Base-by-base conservation (phyloP, 805 yeast species). In the Ogataea allantospora region DNA sequence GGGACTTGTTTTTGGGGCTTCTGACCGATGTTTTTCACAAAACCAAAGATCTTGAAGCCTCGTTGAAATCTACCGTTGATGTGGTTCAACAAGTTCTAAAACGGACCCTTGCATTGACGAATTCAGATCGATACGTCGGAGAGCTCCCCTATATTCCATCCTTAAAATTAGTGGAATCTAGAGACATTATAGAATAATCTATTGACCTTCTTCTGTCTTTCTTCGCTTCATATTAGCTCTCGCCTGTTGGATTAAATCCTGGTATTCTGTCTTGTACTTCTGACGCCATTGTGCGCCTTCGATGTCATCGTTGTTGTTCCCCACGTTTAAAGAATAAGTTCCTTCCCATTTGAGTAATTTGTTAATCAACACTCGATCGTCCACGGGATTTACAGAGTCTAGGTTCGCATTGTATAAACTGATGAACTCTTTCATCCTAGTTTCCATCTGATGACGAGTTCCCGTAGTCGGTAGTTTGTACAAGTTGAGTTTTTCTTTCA, bases 381-480 rank as follows among this genome's bases (percentile, higher is more conserved):
- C 60, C 4, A 74, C 75, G 0, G 95, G 96, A 20, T 67, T 69
- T 23, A 73, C 64, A 5, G 88, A 73, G 54, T 88, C 96, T 28
- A 80, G 71, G 53, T 88, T 88, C 9, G 95, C 80, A 54, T 89
- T 89, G 78, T 81, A 83, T 8, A 88, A 54, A 21, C 80, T 76
- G 39, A 83, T 77, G 65, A 79, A 89, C 47, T 88, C 91, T 44
- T 77, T 80, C 54, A 84, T 84, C 27, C 98, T 63, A 13, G 73
- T 62, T 43, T 85, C 89, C 49, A 88, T 53, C 46, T 76, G 80
- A 11, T 62, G 62, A 43, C 86, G 67, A 1, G 81, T 60, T 0
- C 97, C 98, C 7, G 56, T 58, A 0, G 77, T 67, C 0, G 88
- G 74, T 6, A 89, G 58, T 10, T 76, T 75, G 15, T 76, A 55